Evolutionary conservation across 176 grass and related monocot species (phyloP), one percentile per base, ranked within the genome.

Genomic region (Dendrocalamus sinicus): DNA sequence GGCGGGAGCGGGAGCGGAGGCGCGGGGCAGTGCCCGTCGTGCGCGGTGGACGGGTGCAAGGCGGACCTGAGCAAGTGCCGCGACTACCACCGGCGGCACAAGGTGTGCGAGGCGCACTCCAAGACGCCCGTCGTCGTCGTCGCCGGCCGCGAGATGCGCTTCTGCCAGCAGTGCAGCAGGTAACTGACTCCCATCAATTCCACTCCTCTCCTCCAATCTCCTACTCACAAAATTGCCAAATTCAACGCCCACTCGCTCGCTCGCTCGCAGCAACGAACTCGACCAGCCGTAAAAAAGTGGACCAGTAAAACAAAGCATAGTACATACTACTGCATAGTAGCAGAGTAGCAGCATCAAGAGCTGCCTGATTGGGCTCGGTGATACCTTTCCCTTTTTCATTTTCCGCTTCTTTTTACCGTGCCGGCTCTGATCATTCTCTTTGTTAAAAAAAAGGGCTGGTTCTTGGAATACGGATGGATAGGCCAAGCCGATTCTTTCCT

Each of bases 121-220:
- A 98, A 95, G 83, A 94, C 92, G 4, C 85, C 95, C 60, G 72
- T 98, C 41, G 93, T 98, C 87, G 74, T 86, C 81, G 89, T 98
- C 60, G 72, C 84, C 24, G 93, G 95, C 44, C 79, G 86, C 52
- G 89, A 98, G 85, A 94, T 95, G 87, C 91, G 95, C 60, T 98
- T 98, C 83, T 98, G 93, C 84, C 95, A 98, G 73, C 95, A 98
- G 89, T 98, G 95, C 74, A 98, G 95, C 87, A 98, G 95, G 95
- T 98, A 90, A 83, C 6, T 1, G 4, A 1, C 24, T 17, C 35
- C 71, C n/a, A 16, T 53, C 22, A 13, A 55, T 22, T 66, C 24
- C 24, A 48, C 41, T 23, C 22, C 24, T 10, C 66, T 9, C 66
- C 65, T 40, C 35, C 66, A 2, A 2, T 19, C 66, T 10, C n/a